These are phyloP conservation scores for Tricholoma hemisulphureum DNA, from an alignment of 768 basidiomycete genomes.

Conservation along the genomic window DNA sequence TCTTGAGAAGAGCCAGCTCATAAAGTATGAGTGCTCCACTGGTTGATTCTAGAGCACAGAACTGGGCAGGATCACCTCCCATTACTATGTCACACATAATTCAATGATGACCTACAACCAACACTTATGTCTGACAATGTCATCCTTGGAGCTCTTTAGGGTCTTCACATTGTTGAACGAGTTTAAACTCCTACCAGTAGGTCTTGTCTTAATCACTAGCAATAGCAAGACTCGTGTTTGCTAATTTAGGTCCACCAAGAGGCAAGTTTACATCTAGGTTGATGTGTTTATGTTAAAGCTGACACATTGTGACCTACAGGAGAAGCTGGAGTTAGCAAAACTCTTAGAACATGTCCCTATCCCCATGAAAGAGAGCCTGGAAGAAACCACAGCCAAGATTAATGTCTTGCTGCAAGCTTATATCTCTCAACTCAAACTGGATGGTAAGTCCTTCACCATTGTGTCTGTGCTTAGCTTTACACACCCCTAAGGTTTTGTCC, in stretches of 20 bases:
- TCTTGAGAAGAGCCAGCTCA: constrained; percentile 88
- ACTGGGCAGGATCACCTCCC: constrained; percentile 89
- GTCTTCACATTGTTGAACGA: constrained; percentile 95
- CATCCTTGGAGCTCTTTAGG: constrained; percentile 85
- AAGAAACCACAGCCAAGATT: constrained; percentile 96
- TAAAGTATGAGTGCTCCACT: constrained; percentile 89
- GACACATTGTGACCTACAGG: constrained; percentile 31
- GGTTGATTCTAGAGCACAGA: constrained; percentile 93
- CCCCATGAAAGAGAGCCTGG: constrained; percentile 94
- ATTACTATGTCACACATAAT: constrained; percentile 93
- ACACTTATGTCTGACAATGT: constrained; percentile 85
- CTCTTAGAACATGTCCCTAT: constrained; percentile 93
- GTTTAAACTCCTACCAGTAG: constrained; percentile 85
- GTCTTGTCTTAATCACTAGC: constrained; percentile 17
- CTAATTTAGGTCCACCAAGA: constrained; percentile 65
- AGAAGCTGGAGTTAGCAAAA: constrained; percentile 88
- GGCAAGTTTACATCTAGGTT: constrained; percentile 21
- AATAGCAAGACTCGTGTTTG: no score
- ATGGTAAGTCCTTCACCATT: constrained; percentile 48
- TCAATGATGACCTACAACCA: constrained; percentile 98
- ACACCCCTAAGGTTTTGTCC: constrained; percentile 59
- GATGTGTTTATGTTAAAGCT: background rate
- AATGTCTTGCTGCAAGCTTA: constrained; percentile 95
- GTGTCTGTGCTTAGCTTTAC: background rate
- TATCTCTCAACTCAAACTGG: constrained; percentile 90